These are phyloP conservation scores for Botrytis paeoniae DNA, from an alignment of 2,329 filamentous ascomycete genomes.

Conservation along the genomic window DNA sequence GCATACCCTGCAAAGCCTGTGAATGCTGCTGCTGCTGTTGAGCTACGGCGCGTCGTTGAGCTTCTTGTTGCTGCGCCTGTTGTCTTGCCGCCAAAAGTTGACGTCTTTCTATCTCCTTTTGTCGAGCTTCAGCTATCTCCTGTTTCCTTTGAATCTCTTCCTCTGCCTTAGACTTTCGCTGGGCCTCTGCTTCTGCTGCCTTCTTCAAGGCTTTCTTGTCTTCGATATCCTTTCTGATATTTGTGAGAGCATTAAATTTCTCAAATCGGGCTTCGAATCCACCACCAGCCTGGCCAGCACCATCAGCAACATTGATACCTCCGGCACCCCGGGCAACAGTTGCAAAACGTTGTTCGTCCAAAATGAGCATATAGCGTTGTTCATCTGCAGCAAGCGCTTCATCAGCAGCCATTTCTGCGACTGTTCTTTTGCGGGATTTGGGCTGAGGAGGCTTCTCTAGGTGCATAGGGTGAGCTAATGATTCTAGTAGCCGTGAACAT, in stretches of 20 bases:
- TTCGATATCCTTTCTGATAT: slow-evolving; percentile 73
- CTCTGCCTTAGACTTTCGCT: slow-evolving; percentile 48
- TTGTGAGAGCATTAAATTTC: slow-evolving; percentile 85
- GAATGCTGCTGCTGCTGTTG: slow-evolving; percentile 41
- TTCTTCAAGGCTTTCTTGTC: slow-evolving; percentile 78
- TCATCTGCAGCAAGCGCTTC: slow-evolving; percentile 86
- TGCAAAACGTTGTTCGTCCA: slow-evolving; percentile 77
- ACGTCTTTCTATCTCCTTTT: slow-evolving; percentile 36
- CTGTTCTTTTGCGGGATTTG: slow-evolving; percentile 87
- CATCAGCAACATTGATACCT: slow-evolving; percentile 58
- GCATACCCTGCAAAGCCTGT: slow-evolving; percentile 13
- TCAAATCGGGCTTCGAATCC: slow-evolving; percentile 85
- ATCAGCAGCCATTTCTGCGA: slow-evolving; percentile 91
- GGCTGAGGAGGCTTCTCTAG: slow-evolving; percentile 73
- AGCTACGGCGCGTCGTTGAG: slow-evolving; percentile 39
- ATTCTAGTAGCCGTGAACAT: slow-evolving; percentile 67
- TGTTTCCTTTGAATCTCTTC: slow-evolving; percentile 46
- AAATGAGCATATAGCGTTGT: slow-evolving; percentile 87
- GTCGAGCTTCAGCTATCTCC: slow-evolving; percentile 34
- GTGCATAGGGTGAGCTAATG: slow-evolving; percentile 74
- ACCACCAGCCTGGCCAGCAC: slow-evolving; percentile 69
- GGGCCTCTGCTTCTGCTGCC: slow-evolving; percentile 52
- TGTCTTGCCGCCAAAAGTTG: slow-evolving; percentile 18
- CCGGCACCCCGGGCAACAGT: slow-evolving; percentile 56
- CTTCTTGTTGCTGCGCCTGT: slow-evolving; percentile 40